Percentiles rank a stretch among this genome's conserved stretches.
These are phyloP conservation scores for Coprinopsis marcescibilis DNA, from an alignment of 768 basidiomycete species.

Conservation along the genomic window DNA sequence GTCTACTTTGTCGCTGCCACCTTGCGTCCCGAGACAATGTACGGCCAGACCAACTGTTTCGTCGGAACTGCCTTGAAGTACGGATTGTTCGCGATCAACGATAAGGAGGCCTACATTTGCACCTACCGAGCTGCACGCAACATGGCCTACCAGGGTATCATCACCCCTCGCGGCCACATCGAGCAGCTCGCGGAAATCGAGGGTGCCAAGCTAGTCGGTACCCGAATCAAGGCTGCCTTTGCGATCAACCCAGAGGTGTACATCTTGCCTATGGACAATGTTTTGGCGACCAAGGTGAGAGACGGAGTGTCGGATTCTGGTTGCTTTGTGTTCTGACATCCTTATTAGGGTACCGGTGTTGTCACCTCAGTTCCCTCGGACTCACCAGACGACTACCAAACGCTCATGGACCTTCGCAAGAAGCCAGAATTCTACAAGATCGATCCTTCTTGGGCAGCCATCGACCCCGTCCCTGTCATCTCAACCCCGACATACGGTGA, in stretches of 20 bases:
- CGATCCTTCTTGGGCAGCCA: constrained; percentile 77
- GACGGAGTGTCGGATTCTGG: neutral
- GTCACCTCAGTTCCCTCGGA: constrained; percentile 98
- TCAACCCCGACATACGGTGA: constrained; percentile 90
- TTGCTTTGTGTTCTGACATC: neutral
- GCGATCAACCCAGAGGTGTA: constrained; percentile 81
- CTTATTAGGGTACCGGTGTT: constrained; percentile 82
- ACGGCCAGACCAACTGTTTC: constrained; percentile 98
- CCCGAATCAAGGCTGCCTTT: constrained; percentile 85
- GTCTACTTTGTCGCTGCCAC: constrained; percentile 96
- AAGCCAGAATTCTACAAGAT: constrained; percentile 97
- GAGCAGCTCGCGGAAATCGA: constrained; percentile 71
- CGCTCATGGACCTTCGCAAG: constrained; percentile 86
- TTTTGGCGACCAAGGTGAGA: constrained; percentile 86
- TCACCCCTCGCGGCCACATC: constrained; percentile 64
- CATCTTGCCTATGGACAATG: constrained; percentile 98
- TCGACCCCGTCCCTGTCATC: constrained; percentile 85
- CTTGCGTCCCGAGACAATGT: constrained; percentile 96
- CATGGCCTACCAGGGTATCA: constrained; percentile 93
- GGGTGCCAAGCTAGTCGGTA: constrained; percentile 78
- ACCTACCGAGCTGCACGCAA: constrained; percentile 91
- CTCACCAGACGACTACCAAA: constrained; percentile 94
- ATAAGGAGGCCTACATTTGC: constrained; percentile 83
- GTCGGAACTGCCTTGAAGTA: constrained; percentile 89
- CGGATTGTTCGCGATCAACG: constrained; percentile 84